Base-by-base conservation (phyloP, 2,329 filamentous ascomycete species). In the Sclerotinia subarctica region DNA sequence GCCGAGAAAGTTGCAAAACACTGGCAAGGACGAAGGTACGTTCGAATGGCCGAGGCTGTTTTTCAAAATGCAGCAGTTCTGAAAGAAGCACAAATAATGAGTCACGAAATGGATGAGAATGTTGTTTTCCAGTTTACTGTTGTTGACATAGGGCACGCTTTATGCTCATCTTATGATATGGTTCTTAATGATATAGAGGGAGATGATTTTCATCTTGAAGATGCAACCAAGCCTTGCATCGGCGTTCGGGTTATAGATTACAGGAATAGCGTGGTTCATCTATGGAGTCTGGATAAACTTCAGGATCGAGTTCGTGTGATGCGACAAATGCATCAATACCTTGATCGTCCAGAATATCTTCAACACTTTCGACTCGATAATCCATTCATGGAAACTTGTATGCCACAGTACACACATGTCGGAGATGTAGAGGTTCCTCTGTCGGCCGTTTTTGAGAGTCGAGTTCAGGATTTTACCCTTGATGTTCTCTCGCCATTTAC, bases 21-120 rank as follows among this genome's bases (percentile, higher is more conserved):
- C 73, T 99, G 95, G 95, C 88, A 88, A 70, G 85, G 90, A 73
- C 88, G 92, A 42, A 91, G 92, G 75, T 97, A 94, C 74, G 93
- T 99, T 68, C 89, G 90, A 67, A 97, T 99, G 92, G 94, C 94
- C 3, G 95, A 98, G 78, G 88, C 90, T 2, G 89, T 98, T 38
- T 82, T 99, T 57, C 93, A 96, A 76, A 90, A 96, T 77, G 94
- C 94, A 3, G 88, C 92, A 10, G 87, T 89, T 38, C 80, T 99
- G 69, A 99, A 99, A 78, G 95, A 99, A 79, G 95, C 95, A 1
- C 95, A 99, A 77, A 90, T 99, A 70, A 95, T 99, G 92, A 96
- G 94, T 81, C 94, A 97, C 74, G 92, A 96, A 75, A 91, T 99
- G 81, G 92, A 95, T 73, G 95, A 97, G 78, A 88, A 88, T 72